Percentiles rank a stretch among this genome's conserved stretches.
phyloP scores from a whole-genome alignment of 257 asterid genomes.

The Fraxinus excelsior region DNA sequence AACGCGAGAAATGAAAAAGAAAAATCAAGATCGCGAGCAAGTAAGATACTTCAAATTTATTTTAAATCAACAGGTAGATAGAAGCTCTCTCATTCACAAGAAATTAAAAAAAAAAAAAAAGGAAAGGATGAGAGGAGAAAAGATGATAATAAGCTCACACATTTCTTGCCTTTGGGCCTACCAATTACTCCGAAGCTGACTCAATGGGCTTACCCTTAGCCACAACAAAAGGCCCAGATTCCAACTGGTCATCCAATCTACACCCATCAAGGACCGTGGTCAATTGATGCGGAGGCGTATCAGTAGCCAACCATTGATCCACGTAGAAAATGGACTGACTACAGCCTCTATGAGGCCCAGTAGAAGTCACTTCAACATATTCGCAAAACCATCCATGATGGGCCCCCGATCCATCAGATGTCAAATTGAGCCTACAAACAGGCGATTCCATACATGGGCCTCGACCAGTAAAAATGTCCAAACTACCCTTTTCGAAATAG shows the following conservation, averaged over 20 bases:
- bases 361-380: conserved; percentile 33
- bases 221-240: conserved; percentile 36
- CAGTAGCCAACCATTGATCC: conserved; percentile 54
- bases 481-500: conserved; percentile 55
- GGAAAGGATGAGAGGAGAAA: no score
- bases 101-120: no score
- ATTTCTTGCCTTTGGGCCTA: not conserved
- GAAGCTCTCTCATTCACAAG: no score
- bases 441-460: conserved; percentile 50
- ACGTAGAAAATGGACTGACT: conserved; percentile 49
- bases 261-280: conserved; percentile 48
- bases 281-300: conserved; percentile 46
- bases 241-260: not conserved
- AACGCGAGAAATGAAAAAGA: no score
- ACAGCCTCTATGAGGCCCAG: conserved; percentile 54
- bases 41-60: no score
- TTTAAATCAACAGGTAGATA: no score
- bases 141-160: not conserved
- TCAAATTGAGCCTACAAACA: conserved; percentile 53
- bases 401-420: conserved; percentile 45
- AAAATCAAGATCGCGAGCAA: no score
- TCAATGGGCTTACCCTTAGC: conserved; percentile 19
- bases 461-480: conserved; percentile 56
- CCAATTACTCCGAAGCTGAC: conserved; percentile 19
- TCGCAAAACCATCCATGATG: conserved; percentile 47